Conservation (phyloP, 768 basidiomycete genomes). For the Hericium alpestre region DNA sequence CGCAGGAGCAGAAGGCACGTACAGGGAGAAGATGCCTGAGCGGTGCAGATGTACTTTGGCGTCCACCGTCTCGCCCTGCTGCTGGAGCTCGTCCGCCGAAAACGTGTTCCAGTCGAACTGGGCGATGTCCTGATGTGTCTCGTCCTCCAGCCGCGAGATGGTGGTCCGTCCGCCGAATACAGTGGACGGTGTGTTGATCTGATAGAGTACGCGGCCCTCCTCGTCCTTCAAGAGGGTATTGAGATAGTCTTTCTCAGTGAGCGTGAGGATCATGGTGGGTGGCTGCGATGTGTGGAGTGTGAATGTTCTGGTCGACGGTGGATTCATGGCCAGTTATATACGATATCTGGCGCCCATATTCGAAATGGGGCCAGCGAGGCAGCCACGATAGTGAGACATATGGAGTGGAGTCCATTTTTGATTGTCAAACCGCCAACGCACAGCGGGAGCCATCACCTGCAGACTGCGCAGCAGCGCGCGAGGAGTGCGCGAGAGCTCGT, state of each 20-base stretch:
- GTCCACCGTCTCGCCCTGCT: background rate
- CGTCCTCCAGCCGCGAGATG: background rate
- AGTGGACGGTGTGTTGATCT: background rate
- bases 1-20: background rate
- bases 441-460: too few relatives aligned
- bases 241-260: background rate
- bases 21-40: background rate
- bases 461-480: too few relatives aligned
- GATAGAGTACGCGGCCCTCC: background rate
- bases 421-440: too few relatives aligned
- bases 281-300: background rate
- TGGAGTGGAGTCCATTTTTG: too few relatives aligned
- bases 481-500: too few relatives aligned
- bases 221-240: slow-evolving; percentile 1
- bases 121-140: background rate
- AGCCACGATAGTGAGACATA: too few relatives aligned
- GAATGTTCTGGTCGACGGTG: too few relatives aligned
- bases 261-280: background rate
- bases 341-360: too few relatives aligned
- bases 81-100: background rate
- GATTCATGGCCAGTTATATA: too few relatives aligned
- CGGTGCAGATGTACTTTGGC: background rate
- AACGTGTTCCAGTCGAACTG: background rate
- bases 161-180: background rate
- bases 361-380: too few relatives aligned